phyloP scores from a whole-genome alignment of 2,329 filamentous ascomycete genomes.

The Coniochaeta hoffmannii region DNA sequence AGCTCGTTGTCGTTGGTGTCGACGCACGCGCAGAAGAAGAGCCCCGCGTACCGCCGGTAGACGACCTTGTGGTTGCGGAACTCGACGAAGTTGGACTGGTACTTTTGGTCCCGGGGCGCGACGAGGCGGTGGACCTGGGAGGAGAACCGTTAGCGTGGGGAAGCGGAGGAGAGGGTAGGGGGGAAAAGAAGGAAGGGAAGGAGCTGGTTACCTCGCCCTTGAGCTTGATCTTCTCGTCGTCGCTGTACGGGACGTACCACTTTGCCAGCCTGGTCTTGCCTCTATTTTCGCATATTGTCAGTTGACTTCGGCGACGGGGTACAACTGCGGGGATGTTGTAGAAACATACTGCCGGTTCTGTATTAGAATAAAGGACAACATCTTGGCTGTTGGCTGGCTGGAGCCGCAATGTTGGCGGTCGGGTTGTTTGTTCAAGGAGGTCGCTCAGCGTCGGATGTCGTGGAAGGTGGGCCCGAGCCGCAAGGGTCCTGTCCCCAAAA shows the following conservation, averaged over 20 bases:
- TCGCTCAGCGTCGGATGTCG: background rate
- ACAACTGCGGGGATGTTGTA: background rate
- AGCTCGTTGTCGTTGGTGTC: slow-evolving; percentile 99
- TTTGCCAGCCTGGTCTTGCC: slow-evolving; percentile 98
- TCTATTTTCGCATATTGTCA: slow-evolving; percentile 37
- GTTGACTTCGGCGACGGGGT: background rate
- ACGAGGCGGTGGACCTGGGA: slow-evolving; percentile 87
- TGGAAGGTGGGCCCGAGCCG: background rate
- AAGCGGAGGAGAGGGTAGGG: background rate
- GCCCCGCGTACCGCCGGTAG: slow-evolving; percentile 91
- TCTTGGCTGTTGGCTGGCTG: slow-evolving; percentile 14
- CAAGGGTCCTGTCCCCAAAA: background rate
- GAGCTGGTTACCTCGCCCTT: slow-evolving; percentile 74
- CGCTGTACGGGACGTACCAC: slow-evolving; percentile 97
- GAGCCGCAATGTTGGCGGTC: background rate
- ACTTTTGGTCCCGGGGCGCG: slow-evolving; percentile 95
- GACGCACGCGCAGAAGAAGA: slow-evolving; percentile 99
- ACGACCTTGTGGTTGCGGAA: slow-evolving; percentile 92
- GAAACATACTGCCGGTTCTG: slow-evolving; percentile 71
- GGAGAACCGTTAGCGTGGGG: background rate
- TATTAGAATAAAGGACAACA: slow-evolving; percentile 84
- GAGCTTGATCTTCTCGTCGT: slow-evolving; percentile 98
- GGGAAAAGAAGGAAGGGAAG: background rate
- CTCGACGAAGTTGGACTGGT: slow-evolving; percentile 99
- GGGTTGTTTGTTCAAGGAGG: background rate